Conservation (phyloP, 208 protist genomes). For the Blechomonas ayalai region DNA sequence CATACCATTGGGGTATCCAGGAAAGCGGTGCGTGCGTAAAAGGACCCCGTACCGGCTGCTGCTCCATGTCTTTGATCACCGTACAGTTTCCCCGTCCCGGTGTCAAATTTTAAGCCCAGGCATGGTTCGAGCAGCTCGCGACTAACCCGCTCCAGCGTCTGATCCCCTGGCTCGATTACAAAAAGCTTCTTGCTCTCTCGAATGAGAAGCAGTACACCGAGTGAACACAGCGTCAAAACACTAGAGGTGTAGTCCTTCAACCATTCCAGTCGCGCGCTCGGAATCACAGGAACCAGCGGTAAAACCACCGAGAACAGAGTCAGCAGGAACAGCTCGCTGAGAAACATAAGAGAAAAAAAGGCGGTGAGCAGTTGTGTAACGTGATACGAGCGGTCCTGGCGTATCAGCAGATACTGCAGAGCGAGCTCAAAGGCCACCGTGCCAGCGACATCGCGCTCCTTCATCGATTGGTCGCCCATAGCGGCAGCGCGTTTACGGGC, state of each 20-base stretch:
- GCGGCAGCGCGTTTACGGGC: no score
- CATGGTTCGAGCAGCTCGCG: conserved; percentile 70
- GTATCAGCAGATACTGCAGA: conserved; percentile 66
- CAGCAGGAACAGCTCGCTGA: conserved; percentile 31
- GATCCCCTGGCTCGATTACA: conserved; percentile 72
- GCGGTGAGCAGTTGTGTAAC: conserved; percentile 69
- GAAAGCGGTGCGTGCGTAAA: no score
- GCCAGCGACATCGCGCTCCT: conserved; percentile 71
- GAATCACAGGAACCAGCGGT: conserved; percentile 29
- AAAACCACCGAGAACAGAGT: conserved; percentile 22
- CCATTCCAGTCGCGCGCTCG: conserved; percentile 1
- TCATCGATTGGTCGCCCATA: conserved; percentile 17
- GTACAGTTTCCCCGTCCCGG: conserved; percentile 55
- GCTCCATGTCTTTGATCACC: conserved; percentile 32
- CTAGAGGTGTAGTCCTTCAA: conserved; percentile 13
- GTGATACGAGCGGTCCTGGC: conserved; percentile 82
- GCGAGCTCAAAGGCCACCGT: conserved; percentile 79
- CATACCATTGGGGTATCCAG: no score
- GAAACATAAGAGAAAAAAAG: conserved; percentile 57
- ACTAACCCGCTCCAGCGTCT: conserved; percentile 70
- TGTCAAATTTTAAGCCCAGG: conserved; percentile 68
- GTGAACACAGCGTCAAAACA: conserved; percentile 18
- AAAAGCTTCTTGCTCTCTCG: conserved; percentile 65
- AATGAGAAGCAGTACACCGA: conserved; percentile 49
- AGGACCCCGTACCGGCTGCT: conserved; percentile 22